Evolutionary conservation across 441 rosid genomes (phyloP).

Genomic region (Adansonia rubrostipa): DNA sequence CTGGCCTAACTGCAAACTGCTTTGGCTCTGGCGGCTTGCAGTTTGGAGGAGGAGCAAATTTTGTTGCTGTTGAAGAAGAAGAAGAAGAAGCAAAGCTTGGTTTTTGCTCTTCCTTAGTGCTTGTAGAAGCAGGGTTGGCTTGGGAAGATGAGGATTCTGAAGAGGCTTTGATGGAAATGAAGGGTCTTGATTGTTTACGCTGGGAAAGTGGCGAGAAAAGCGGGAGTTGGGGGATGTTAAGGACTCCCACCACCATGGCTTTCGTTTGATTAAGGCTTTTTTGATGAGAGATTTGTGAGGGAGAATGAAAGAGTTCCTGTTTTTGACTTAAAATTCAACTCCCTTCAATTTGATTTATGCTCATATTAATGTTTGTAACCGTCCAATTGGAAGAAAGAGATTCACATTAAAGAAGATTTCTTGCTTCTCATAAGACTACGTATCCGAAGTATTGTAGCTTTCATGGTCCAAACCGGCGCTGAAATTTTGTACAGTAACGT

Average conservation of each 20-base stretch:
- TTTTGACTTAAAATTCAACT: no score
- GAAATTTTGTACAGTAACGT: background rate
- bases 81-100: slow-evolving; percentile 27
- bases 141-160: slow-evolving; percentile 48
- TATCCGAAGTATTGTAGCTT: background rate
- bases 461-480: background rate
- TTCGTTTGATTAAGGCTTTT: background rate
- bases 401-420: background rate
- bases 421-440: background rate
- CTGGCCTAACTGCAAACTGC: slow-evolving; percentile 59
- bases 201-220: slow-evolving; percentile 36
- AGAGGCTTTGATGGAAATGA: slow-evolving; percentile 53
- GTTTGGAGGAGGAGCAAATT: slow-evolving; percentile 65
- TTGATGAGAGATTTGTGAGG: no score
- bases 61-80: slow-evolving; percentile 12
- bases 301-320: no score
- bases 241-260: slow-evolving; percentile 50
- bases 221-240: slow-evolving; percentile 46
- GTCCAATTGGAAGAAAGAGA: slow-evolving; percentile 4
- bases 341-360: no score
- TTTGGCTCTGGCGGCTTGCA: slow-evolving; percentile 80
- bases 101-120: slow-evolving; percentile 39
- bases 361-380: no score
- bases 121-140: slow-evolving; percentile 39
- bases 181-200: slow-evolving; percentile 33